Evolutionary conservation across 2,329 filamentous ascomycete species (phyloP), one percentile per base, ranked within the genome.

Genomic region (Pseudonectria buxi): DNA sequence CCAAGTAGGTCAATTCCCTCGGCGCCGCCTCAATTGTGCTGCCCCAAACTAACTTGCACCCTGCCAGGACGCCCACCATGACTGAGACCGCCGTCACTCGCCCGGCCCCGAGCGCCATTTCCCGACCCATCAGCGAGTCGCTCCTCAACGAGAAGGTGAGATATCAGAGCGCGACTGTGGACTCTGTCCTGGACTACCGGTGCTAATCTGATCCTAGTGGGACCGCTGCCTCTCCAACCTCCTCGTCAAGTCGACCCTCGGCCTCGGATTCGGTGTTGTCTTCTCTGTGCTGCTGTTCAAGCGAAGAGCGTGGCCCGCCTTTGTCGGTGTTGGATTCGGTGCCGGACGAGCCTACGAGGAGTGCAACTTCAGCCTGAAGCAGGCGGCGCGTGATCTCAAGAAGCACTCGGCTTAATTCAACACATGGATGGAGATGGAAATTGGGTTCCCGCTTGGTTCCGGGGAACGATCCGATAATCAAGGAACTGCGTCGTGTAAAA

Each of bases 251-350:
- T 96, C 90, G 49, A 83, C 86, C 37, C 83, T 98, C 64, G 92
- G 92, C 58, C 84, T 96, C 61, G 87, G 85, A 53, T 98, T 98
- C 69, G 92, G 92, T 61, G 83, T 98, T 63, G 86, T 98, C 68
- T 96, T 98, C 74, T 96, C 92, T 43, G 89, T 98, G 43, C 83
- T 98, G 40, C 70, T 98, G 37, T 98, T 98, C 79, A 95, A 94
- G 77, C 84, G 94, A 66, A 83, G 92, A 70, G 86, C 92, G 49
- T 98, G 90, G 87, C 92, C 92, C 39, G 92, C 89, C n/a, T 92
- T 87, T 61, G 78, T 95, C 49, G 92, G 92, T 48, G 75, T 90
- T 36, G 92, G 92, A 39, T 96, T 98, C 63, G 92, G 94, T 61
- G 89, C 89, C 46, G 92, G 92, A 55, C 81, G 94, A 57, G 92